These are phyloP conservation scores for Claviceps capensis DNA, from an alignment of 2,329 filamentous ascomycete genomes.

Conservation along the genomic window DNA sequence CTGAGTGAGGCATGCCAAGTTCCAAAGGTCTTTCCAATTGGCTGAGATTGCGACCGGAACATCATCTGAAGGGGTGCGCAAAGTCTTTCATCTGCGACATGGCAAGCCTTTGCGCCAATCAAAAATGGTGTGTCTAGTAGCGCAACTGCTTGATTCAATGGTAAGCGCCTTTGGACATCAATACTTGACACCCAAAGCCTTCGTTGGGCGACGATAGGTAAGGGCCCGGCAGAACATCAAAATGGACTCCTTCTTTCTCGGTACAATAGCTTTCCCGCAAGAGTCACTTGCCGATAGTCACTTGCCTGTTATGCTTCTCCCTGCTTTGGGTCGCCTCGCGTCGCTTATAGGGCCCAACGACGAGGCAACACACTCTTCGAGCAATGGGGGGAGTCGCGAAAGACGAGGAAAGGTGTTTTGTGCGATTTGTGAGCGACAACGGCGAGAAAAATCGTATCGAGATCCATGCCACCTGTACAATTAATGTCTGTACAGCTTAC, in stretches of 20 bases:
- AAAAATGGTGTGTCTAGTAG: not conserved
- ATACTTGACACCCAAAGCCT: constrained; percentile 9
- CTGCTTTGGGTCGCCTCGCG: too few relatives aligned
- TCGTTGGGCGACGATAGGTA: constrained; percentile 11
- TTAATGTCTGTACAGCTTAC: not conserved
- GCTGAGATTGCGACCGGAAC: constrained; percentile 2
- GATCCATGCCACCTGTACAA: not conserved
- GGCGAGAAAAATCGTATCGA: not conserved
- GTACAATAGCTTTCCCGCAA: not conserved
- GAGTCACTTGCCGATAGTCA: not conserved
- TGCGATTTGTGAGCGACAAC: not conserved
- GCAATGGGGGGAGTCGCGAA: not conserved
- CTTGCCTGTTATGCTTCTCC: too few relatives aligned
- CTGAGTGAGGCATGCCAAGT: not conserved
- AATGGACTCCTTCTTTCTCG: not conserved
- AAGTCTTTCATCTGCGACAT: constrained; percentile 3
- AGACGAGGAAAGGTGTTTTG: not conserved
- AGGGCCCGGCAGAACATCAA: not conserved
- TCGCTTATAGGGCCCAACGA: too few relatives aligned
- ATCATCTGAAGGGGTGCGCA: not conserved
- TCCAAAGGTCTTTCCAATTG: not conserved
- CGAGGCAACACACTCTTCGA: too few relatives aligned
- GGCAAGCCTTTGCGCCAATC: constrained; percentile 10
- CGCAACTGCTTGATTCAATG: constrained; percentile 9
- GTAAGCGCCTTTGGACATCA: constrained; percentile 13